Conservation (phyloP, 768 basidiomycete genomes). For the Galerina marginata region DNA sequence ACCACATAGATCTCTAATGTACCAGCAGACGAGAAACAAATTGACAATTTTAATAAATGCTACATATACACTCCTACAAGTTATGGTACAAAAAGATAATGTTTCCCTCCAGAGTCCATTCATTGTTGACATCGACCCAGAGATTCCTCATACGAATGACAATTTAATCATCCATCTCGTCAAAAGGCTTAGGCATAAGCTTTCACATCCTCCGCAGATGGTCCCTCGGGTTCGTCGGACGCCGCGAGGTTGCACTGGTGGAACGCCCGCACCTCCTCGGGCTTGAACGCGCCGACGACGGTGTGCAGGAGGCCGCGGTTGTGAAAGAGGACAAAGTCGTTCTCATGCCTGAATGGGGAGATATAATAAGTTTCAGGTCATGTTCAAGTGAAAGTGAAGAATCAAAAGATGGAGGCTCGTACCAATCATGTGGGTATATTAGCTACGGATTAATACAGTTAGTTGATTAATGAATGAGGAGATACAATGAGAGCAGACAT, state of each 20-base stretch:
- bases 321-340: conserved; percentile 85
- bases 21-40: too few relatives aligned
- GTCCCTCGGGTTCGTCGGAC: conserved; percentile 72
- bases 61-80: too few relatives aligned
- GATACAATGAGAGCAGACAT: conserved; percentile 25
- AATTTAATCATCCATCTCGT: too few relatives aligned
- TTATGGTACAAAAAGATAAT: too few relatives aligned
- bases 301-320: conserved; percentile 84
- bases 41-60: too few relatives aligned
- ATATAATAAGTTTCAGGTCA: neutral
- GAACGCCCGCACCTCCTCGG: conserved; percentile 74
- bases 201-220: conserved; percentile 68
- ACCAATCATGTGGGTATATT: conserved; percentile 87
- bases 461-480: neutral
- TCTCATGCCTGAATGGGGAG: conserved; percentile 41
- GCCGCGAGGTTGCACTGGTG: conserved; percentile 91
- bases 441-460: conserved; percentile 55
- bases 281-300: conserved; percentile 78
- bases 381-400: neutral
- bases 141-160: too few relatives aligned
- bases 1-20: too few relatives aligned
- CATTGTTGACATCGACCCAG: too few relatives aligned
- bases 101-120: too few relatives aligned
- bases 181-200: conserved; percentile 50
- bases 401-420: conserved; percentile 15